These are phyloP conservation scores for Ceratobasidium sp. DNA, from an alignment of 1,284 basidiomycete genomes.

Conservation along the genomic window DNA sequence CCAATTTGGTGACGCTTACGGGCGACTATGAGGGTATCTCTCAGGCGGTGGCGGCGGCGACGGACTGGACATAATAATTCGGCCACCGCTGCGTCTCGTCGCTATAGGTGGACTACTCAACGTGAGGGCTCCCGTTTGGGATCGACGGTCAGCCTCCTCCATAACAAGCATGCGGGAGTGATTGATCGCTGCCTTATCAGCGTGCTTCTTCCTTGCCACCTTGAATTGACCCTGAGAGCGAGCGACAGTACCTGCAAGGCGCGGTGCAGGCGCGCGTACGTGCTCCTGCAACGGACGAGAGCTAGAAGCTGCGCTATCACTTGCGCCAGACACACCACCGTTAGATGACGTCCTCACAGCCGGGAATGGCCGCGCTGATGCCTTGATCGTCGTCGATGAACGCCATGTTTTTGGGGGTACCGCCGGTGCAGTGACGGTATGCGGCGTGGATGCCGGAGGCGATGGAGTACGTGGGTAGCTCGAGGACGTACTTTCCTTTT, in stretches of 20 bases:
- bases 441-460: neutral
- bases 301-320: neutral
- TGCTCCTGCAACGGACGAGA: neutral
- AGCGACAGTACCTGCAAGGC: neutral
- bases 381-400: neutral
- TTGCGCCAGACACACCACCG: neutral
- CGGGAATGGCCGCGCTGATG: neutral
- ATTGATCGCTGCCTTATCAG: neutral
- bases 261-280: neutral
- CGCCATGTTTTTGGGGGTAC: neutral
- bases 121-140: neutral
- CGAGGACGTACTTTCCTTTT: neutral
- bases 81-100: too few species aligned
- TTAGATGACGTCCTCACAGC: neutral
- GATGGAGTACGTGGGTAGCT: too few species aligned
- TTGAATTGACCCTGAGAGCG: neutral
- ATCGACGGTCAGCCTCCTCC: neutral
- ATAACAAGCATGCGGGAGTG: neutral
- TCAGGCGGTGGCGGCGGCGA: too few species aligned
- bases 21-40: too few species aligned
- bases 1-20: too few species aligned
- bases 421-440: neutral
- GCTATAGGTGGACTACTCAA: too few species aligned
- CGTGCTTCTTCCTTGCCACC: neutral
- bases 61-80: too few species aligned